These are phyloP conservation scores for Starmera pachycereana DNA, from an alignment of 805 yeast genomes.

Conservation along the genomic window DNA sequence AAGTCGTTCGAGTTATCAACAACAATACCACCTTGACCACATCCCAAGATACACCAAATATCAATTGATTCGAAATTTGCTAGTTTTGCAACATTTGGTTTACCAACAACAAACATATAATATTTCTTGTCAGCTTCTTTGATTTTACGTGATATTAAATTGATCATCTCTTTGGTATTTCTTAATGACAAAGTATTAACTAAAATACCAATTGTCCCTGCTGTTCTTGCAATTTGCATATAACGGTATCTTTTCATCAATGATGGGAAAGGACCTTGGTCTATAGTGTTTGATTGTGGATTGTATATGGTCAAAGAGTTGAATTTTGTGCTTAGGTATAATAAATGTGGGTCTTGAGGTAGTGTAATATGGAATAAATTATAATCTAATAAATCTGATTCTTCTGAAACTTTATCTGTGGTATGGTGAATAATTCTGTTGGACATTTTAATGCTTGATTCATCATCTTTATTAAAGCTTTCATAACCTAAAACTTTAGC, in stretches of 20 bases:
- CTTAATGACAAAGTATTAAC: slow-evolving; percentile 82
- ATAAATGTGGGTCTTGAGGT: slow-evolving; percentile 72
- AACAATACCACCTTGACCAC: slow-evolving; percentile 88
- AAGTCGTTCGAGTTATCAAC: slow-evolving; percentile 72
- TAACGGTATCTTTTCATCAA: slow-evolving; percentile 74
- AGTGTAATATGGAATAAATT: slow-evolving; percentile 57
- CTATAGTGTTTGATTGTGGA: slow-evolving; percentile 22
- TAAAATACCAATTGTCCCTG: slow-evolving; percentile 85
- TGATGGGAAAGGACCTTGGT: slow-evolving; percentile 63
- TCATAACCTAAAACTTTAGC: slow-evolving; percentile 34
- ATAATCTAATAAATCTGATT: slow-evolving; percentile 33
- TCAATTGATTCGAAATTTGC: slow-evolving; percentile 95
- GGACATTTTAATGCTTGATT: slow-evolving; percentile 12
- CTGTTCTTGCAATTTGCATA: slow-evolving; percentile 83
- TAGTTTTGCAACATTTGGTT: slow-evolving; percentile 93
- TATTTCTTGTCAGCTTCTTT: slow-evolving; percentile 78
- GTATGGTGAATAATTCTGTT: slow-evolving; percentile 20
- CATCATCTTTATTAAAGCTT: not conserved
- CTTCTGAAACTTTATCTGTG: slow-evolving; percentile 16
- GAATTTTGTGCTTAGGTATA: slow-evolving; percentile 68
- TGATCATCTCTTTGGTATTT: slow-evolving; percentile 60
- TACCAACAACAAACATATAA: slow-evolving; percentile 92
- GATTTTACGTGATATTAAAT: slow-evolving; percentile 49
- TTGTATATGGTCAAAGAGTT: slow-evolving; percentile 40
- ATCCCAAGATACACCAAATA: slow-evolving; percentile 90